A percentile compares a stretch with the other conserved stretches of the same genome.
These are phyloP conservation scores for Gilbertella persicaria DNA, from an alignment of 371 early-diverging fungal species.

Conservation along the genomic window DNA sequence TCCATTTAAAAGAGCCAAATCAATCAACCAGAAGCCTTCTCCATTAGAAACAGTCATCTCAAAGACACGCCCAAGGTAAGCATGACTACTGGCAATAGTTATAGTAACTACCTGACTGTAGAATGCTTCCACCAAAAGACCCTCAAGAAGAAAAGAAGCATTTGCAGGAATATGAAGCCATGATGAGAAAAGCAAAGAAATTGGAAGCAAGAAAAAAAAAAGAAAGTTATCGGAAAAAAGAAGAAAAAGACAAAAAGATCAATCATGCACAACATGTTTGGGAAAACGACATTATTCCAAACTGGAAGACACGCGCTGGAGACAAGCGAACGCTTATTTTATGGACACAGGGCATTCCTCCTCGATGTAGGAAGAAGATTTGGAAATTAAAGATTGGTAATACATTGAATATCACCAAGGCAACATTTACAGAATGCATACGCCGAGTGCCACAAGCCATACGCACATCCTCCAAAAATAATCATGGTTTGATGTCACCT, in stretches of 20 bases:
- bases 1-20: constrained; percentile 35
- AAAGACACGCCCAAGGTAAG: constrained; percentile 52
- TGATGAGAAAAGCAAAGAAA: constrained; percentile 53
- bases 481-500: not conserved
- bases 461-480: not conserved
- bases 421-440: constrained; percentile 18
- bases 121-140: constrained; percentile 53
- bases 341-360: constrained; percentile 51
- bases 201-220: constrained; percentile 47
- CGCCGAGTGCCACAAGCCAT: constrained; percentile 16
- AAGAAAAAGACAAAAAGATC: constrained; percentile 34
- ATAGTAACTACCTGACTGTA: constrained; percentile 1
- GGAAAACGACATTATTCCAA: constrained; percentile 47
- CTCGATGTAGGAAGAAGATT: constrained; percentile 45
- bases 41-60: constrained; percentile 49
- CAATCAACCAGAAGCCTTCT: constrained; percentile 38
- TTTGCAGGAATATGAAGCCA: constrained; percentile 47
- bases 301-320: constrained; percentile 39
- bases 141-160: constrained; percentile 53
- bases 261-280: constrained; percentile 30
- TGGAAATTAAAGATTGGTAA: constrained; percentile 52
- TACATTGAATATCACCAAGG: constrained; percentile 32
- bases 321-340: constrained; percentile 36
- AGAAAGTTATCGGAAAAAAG: constrained; percentile 22
- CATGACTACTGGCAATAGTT: not conserved